Evolutionary conservation across 768 basidiomycete genomes (phyloP).

Genomic region (Auriscalpium orientale): DNA sequence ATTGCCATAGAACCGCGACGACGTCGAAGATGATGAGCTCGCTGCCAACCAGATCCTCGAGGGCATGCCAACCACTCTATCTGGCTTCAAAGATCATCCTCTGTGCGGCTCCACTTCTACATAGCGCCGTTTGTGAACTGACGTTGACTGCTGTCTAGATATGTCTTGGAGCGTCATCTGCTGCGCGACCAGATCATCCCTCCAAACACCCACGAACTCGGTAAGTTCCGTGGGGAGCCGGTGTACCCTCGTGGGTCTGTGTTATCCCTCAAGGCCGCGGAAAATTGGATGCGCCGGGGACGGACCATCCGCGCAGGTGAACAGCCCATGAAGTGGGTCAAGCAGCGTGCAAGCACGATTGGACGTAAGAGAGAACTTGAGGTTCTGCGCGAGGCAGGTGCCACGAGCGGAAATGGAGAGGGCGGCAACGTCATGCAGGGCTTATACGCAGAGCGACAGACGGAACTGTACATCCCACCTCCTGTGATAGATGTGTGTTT

Average conservation of each 20-base stretch:
- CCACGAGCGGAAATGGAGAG: slow-evolving; percentile 13
- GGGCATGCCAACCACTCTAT: slow-evolving; percentile 86
- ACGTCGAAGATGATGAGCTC: slow-evolving; percentile 87
- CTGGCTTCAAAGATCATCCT: slow-evolving; percentile 95
- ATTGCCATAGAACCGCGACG: slow-evolving; percentile 71
- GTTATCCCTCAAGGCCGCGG: slow-evolving; percentile 79
- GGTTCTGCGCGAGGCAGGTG: slow-evolving; percentile 35
- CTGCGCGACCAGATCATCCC: slow-evolving; percentile 82
- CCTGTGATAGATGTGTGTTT: slow-evolving; percentile 62
- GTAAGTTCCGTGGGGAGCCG: slow-evolving; percentile 87
- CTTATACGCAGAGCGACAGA: slow-evolving; percentile 79
- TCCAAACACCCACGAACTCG: slow-evolving; percentile 65
- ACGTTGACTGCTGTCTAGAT: slow-evolving; percentile 38
- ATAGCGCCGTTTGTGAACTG: slow-evolving; percentile 1
- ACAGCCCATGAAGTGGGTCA: slow-evolving; percentile 87
- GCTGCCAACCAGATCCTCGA: slow-evolving; percentile 69
- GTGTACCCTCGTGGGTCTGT: slow-evolving; percentile 86
- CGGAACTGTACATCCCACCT: slow-evolving; percentile 68
- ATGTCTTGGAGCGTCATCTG: slow-evolving; percentile 80
- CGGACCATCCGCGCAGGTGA: slow-evolving; percentile 61
- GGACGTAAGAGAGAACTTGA: slow-evolving; percentile 69
- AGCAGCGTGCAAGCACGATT: slow-evolving; percentile 77
- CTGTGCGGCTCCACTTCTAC: slow-evolving; percentile 40
- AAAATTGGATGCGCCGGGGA: slow-evolving; percentile 93
- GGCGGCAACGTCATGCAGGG: slow-evolving; percentile 72